Conservation (phyloP, 441 rosid species). For the Pelargonium exstipulatum region DNA sequence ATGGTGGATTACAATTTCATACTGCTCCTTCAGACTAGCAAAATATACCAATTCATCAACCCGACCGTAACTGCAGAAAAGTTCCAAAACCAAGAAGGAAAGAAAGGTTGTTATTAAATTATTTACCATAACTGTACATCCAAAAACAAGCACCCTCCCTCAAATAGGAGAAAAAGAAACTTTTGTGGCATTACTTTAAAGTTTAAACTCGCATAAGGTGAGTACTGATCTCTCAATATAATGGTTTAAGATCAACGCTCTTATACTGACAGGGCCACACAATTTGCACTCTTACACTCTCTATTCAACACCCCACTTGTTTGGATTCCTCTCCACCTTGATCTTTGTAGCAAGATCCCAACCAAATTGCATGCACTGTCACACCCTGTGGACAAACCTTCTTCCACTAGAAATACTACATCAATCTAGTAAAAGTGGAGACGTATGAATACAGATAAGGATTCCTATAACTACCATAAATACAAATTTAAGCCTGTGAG, state of each 20-base stretch:
- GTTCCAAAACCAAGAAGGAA: slow-evolving; percentile 1
- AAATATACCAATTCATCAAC: slow-evolving; percentile 95
- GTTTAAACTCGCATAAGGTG: slow-evolving; percentile 4
- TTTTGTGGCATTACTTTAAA: slow-evolving; percentile 1
- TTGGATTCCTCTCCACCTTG: neutral
- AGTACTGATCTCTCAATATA: slow-evolving; percentile 2
- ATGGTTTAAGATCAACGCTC: slow-evolving; percentile 10
- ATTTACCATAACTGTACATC: neutral
- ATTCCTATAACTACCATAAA: neutral
- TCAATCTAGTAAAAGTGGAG: neutral
- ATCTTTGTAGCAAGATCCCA: neutral
- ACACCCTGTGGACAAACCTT: neutral
- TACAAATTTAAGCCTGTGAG: neutral
- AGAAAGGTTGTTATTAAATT: neutral
- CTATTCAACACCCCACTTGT: neutral
- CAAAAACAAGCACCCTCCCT: neutral
- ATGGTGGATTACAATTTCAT: slow-evolving; percentile 88
- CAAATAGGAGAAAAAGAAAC: neutral
- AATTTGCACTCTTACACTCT: neutral
- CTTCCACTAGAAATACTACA: neutral
- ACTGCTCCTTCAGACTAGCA: slow-evolving; percentile 91
- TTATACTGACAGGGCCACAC: neutral
- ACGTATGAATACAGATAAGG: neutral
- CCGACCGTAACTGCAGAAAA: slow-evolving; percentile 80
- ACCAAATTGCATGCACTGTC: neutral